Evolutionary conservation across 257 asterid species (phyloP), one percentile per base, ranked within the genome.

Genomic region (Solanum chmielewskii): DNA sequence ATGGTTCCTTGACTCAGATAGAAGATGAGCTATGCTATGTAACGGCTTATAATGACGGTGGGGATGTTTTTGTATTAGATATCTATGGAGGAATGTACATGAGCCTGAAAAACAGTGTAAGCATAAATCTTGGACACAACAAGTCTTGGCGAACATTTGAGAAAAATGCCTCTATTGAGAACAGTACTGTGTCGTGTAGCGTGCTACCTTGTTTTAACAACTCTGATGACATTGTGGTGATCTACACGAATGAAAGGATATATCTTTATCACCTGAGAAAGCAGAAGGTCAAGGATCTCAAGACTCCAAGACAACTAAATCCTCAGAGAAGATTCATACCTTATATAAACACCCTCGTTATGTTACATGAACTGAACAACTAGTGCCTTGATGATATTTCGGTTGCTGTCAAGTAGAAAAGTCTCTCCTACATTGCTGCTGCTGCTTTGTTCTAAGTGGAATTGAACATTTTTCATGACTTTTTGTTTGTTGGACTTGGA

Each of bases 271-370:
- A 68, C 75, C 9, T 68, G 75, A 68, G 39, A 11, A 11, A 27
- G 75, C 39, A 68, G 75, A 68, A 68, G 39, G 5, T 68, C 16
- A 3, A 29, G 39, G 9, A 20, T 14, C 39, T 68, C 18, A 68
- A 7, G 37, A 68, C 37, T 49, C 82, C 27, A 3, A 86, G 11
- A 21, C 16, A 3, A 2, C n/a, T 31, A 20, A 45, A 33, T 70
- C 44, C 27, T 45, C 23, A 6, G 33, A 25, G 1, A 35, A 90
- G 71, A 41, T 85, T 39, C 86, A 70, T 92, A 88, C 90, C 93
- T 74, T 93, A 91, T 87, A 90, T 90, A 13, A 93, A 91, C 86
- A 93, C 92, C 81, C 87, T 93, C 69, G 94, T 86, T 35, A 64
- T 62, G 81, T 88, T 91, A 68, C 88, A 33, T 70, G 76, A 85